These are phyloP conservation scores for Jacaranda copaia DNA, from an alignment of 257 asterid genomes.

Conservation along the genomic window DNA sequence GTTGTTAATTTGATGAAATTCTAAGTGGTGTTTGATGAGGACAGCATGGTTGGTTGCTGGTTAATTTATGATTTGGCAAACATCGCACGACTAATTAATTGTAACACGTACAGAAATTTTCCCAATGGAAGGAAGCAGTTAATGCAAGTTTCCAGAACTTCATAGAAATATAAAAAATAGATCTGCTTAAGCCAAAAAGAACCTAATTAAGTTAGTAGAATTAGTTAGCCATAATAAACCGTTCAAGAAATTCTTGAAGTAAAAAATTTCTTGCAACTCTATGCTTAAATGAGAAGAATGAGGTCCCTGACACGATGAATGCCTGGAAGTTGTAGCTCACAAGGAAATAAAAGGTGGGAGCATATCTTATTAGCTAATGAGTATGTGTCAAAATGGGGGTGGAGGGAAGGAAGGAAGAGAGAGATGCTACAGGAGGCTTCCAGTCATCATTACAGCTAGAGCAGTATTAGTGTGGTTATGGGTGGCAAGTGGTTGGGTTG, in stretches of 20 bases:
- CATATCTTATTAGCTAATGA: neutral
- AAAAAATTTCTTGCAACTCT: neutral
- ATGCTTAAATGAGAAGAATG: neutral
- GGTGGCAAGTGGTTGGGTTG: too few species aligned
- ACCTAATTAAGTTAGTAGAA: neutral
- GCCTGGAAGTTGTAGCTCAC: neutral
- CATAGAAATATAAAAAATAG: neutral
- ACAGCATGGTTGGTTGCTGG: neutral
- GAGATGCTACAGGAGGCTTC: neutral
- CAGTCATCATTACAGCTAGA: too few species aligned
- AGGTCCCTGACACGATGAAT: neutral
- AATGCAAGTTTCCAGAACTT: neutral
- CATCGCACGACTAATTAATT: neutral
- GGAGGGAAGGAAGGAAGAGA: neutral
- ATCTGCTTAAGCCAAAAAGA: neutral
- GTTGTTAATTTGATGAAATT: neutral
- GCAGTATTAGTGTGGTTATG: too few species aligned
- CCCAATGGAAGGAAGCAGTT: conserved; percentile 1
- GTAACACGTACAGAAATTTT: neutral
- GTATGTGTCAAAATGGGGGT: neutral
- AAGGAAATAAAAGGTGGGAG: neutral
- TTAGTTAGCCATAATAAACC: neutral
- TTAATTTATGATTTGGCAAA: neutral
- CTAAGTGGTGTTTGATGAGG: neutral
- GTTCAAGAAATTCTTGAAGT: neutral